Base-by-base conservation (phyloP, 2,329 filamentous ascomycete species). In the Furcasterigmium sp. region DNA sequence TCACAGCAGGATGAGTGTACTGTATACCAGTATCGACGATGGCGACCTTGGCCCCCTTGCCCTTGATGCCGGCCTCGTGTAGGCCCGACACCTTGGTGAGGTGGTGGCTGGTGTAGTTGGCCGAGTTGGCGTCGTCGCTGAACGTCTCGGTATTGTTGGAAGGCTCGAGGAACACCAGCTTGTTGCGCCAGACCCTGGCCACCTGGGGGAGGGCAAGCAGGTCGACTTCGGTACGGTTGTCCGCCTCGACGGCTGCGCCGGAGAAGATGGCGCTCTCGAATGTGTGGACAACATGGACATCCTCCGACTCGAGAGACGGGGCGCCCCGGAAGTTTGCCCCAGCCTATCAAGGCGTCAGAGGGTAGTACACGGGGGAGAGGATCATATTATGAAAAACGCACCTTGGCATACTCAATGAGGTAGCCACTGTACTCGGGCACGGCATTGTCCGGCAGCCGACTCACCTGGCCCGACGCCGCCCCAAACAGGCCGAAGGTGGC, bases 1-100 rank as follows among this genome's bases (percentile, higher is more conserved):
- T 28, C 53, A 64, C 61, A 26, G 63, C 58, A 44, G 56, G 50
- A 40, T 68, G 64, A 3, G 55, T 61, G 37, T 67, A 67, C 39
- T 65, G 61, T 21, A 67, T 55, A 0, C 64, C 64, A 1, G 62
- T 65, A 39, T 68, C 64, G 30, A 68, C 56, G 28, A 68, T 53
- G 9, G 62, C 64, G 28, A 68, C 52, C 28, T 57, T 66, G 5
- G 54, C 59, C 3, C 62, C 63, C 38, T 59, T 61, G 3, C 64
- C 64, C 14, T 56, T 53, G 26, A 64, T 59, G 4, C 64, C 64
- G n/a, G 49, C 46, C 13, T 53, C 52, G 36, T 68, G 64, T 5
- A 67, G 55, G 41, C 53, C 57, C 23, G 65, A 57, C 5, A 68
- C 64, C 3, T 63, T 62, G 4, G 64, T 67, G 54, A 57, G 60